These are phyloP conservation scores for Puccinellia tenuiflora DNA, from an alignment of 176 grass and related monocot genomes.

Conservation along the genomic window DNA sequence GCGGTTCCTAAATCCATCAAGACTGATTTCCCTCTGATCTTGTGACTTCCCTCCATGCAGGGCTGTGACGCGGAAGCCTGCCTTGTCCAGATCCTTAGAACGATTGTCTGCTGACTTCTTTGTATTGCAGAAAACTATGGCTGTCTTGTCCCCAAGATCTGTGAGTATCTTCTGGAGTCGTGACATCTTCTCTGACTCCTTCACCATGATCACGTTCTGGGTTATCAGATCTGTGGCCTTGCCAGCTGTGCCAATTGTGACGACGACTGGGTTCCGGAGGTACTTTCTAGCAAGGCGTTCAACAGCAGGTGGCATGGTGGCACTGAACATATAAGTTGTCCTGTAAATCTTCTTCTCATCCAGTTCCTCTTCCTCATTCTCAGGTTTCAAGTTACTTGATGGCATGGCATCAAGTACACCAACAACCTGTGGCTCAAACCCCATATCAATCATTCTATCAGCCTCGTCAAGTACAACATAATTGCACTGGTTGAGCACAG, in stretches of 20 bases:
- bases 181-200: slow-evolving; percentile 78
- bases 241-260: slow-evolving; percentile 94
- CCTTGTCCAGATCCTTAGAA: slow-evolving; percentile 84
- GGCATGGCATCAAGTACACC: slow-evolving; percentile 94
- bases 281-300: slow-evolving; percentile 96
- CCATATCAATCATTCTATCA: slow-evolving; percentile 99
- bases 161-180: slow-evolving; percentile 75
- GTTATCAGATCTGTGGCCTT: slow-evolving; percentile 96
- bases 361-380: slow-evolving; percentile 97
- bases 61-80: slow-evolving; percentile 80
- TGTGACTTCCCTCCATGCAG: slow-evolving; percentile 96
- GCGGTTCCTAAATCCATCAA: slow-evolving; percentile 92
- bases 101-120: slow-evolving; percentile 82
- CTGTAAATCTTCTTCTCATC: slow-evolving; percentile 95
- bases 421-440: slow-evolving; percentile 95
- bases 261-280: slow-evolving; percentile 88
- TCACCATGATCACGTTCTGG: slow-evolving; percentile 88
- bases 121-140: slow-evolving; percentile 96
- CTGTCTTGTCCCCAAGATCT: slow-evolving; percentile 89
- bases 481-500: slow-evolving; percentile 95
- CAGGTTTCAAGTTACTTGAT: slow-evolving; percentile 97
- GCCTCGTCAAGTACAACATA: slow-evolving; percentile 98
- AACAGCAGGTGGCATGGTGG: slow-evolving; percentile 92
- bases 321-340: slow-evolving; percentile 99
- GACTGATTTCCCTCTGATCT: slow-evolving; percentile 92